Evolutionary conservation across 2,329 filamentous ascomycete genomes (phyloP).

Genomic region (Drechslerella dactyloides): DNA sequence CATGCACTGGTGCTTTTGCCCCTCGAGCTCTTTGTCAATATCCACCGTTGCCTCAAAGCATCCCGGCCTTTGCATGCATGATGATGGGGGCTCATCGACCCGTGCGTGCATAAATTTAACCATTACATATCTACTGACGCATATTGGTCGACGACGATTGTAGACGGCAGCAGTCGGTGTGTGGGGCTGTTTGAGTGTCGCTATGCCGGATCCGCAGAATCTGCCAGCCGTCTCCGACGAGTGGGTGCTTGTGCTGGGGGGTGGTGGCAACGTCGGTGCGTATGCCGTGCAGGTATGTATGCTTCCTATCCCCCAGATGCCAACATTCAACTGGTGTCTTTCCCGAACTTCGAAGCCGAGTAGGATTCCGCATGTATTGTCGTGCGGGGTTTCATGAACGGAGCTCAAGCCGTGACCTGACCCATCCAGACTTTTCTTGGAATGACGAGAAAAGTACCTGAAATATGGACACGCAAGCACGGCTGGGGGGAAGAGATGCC

Average conservation of each 20-base stretch:
- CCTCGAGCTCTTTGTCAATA: not conserved
- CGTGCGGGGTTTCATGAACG: not conserved
- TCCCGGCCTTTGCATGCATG: conserved; percentile 19
- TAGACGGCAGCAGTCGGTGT: conserved; percentile 44
- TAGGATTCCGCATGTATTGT: conserved; percentile 2
- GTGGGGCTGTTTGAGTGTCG: conserved; percentile 35
- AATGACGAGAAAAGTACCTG: too few species aligned
- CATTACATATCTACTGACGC: conserved; percentile 5
- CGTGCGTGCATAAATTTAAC: conserved; percentile 26
- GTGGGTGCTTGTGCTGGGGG: conserved; percentile 41
- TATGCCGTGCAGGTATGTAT: conserved; percentile 41
- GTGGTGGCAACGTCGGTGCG: conserved; percentile 42
- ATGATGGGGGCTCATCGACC: conserved; percentile 25
- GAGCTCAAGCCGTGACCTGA: not conserved
- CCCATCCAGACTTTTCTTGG: too few species aligned
- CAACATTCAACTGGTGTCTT: not conserved
- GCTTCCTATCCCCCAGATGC: not conserved
- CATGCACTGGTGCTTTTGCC: not conserved
- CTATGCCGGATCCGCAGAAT: conserved; percentile 35
- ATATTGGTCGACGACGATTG: not conserved
- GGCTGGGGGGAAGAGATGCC: not conserved
- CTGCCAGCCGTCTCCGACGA: conserved; percentile 41
- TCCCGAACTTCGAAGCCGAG: not conserved
- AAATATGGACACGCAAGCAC: not conserved
- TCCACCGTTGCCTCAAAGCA: not conserved